Conservation (phyloP, 163 green algal species). For the Scenedesmus sp. region DNA sequence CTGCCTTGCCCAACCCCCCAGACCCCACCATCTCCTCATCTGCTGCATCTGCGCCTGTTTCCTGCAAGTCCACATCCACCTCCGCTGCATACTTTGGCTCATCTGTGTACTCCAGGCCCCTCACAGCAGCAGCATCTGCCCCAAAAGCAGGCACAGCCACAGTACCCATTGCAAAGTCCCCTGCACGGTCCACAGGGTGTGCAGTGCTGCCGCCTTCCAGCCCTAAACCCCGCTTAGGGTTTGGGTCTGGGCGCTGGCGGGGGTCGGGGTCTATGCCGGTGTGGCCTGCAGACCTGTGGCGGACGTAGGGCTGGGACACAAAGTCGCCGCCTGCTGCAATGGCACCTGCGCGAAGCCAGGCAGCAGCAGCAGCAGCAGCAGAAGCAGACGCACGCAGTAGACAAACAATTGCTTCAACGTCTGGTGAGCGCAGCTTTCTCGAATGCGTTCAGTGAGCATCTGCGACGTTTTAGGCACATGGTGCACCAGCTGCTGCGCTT, state of each 20-base stretch:
- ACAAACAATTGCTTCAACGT: no score
- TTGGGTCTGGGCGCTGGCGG: not conserved
- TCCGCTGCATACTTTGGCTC: conserved; percentile 37
- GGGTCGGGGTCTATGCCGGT: conserved; percentile 24
- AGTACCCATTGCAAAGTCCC: conserved; percentile 35
- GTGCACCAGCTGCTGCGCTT: not conserved
- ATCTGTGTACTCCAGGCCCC: conserved; percentile 20
- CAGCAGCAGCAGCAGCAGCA: not conserved
- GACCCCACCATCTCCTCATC: not conserved
- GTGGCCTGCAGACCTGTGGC: conserved; percentile 22
- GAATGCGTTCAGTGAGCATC: not conserved
- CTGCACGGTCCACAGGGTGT: conserved; percentile 6
- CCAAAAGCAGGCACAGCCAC: conserved; percentile 13
- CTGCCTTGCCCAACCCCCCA: not conserved
- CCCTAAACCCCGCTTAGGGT: conserved; percentile 19
- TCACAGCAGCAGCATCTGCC: not conserved
- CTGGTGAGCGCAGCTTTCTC: no score
- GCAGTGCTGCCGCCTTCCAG: not conserved
- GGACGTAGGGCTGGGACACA: not conserved
- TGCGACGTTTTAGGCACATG: not conserved
- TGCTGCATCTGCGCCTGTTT: not conserved
- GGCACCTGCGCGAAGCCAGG: not conserved
- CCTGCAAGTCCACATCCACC: not conserved
- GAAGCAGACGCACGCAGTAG: not conserved
- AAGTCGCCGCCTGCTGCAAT: conserved; percentile 5